These are phyloP conservation scores for Crithidia thermophila DNA, from an alignment of 208 protist genomes.

Conservation along the genomic window DNA sequence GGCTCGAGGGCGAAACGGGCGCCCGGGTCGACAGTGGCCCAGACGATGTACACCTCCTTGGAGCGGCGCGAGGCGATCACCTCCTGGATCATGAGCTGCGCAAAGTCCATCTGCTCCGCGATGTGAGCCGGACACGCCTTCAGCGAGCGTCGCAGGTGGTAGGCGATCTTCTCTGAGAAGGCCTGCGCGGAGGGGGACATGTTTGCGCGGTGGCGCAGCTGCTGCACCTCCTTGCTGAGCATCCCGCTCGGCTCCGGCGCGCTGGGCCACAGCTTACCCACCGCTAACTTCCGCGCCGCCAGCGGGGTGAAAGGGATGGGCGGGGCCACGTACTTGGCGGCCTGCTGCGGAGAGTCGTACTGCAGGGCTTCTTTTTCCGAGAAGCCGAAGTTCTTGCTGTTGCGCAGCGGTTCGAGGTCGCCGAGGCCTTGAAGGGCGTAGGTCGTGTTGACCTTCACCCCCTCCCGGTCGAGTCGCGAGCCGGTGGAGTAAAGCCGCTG, in stretches of 20 bases:
- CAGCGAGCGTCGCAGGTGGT: slow-evolving; percentile 84
- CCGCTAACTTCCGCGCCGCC: slow-evolving; percentile 82
- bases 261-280: slow-evolving; percentile 87
- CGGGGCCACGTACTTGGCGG: slow-evolving; percentile 70
- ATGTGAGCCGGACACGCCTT: slow-evolving; percentile 86
- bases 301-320: slow-evolving; percentile 83
- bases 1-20: slow-evolving; percentile 89
- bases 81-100: slow-evolving; percentile 90
- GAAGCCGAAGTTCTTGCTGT: slow-evolving; percentile 85
- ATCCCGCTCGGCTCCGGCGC: slow-evolving; percentile 79
- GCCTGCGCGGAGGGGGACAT: slow-evolving; percentile 85
- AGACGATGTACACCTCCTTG: slow-evolving; percentile 92
- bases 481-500: slow-evolving; percentile 78
- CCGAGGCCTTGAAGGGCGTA: slow-evolving; percentile 90
- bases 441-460: slow-evolving; percentile 78
- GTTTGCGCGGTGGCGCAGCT: slow-evolving; percentile 74
- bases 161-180: slow-evolving; percentile 86
- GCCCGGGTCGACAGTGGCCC: slow-evolving; percentile 85
- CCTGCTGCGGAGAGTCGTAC: slow-evolving; percentile 72
- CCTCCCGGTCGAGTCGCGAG: slow-evolving; percentile 83
- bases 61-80: slow-evolving; percentile 84
- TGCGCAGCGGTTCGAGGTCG: slow-evolving; percentile 85
- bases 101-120: slow-evolving; percentile 90
- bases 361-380: slow-evolving; percentile 77
- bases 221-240: slow-evolving; percentile 80